Conservation (phyloP, 768 basidiomycete species). For the Lyophyllum semitale region DNA sequence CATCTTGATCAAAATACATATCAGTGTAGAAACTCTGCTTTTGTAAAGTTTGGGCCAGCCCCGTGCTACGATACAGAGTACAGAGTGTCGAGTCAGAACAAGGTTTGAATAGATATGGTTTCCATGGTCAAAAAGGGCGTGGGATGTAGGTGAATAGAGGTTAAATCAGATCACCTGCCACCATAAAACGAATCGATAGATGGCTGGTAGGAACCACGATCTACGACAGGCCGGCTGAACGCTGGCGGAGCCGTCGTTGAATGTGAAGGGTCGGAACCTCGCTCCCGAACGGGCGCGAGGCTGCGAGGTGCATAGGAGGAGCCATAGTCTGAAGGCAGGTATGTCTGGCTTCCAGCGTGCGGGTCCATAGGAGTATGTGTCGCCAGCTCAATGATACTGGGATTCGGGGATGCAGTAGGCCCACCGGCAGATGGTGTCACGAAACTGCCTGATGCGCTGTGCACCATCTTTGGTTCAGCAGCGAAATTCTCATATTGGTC, state of each 20-base stretch:
- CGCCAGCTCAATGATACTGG: slow-evolving; percentile 24
- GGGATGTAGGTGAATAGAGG: background rate
- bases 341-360: slow-evolving; percentile 8
- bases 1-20: too few relatives aligned
- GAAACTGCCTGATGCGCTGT: slow-evolving; percentile 9
- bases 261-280: background rate
- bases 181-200: slow-evolving; percentile 47
- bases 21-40: too few relatives aligned
- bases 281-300: slow-evolving; percentile 14
- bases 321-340: background rate
- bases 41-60: background rate
- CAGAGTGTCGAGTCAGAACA: background rate
- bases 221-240: slow-evolving; percentile 1
- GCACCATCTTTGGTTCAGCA: slow-evolving; percentile 7
- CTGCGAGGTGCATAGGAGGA: slow-evolving; percentile 8
- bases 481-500: slow-evolving; percentile 27
- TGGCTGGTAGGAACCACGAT: slow-evolving; percentile 29
- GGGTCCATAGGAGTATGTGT: slow-evolving; percentile 29
- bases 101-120: background rate
- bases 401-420: slow-evolving; percentile 23
- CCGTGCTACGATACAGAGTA: background rate
- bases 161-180: slow-evolving; percentile 8
- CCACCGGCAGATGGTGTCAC: slow-evolving; percentile 5
- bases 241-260: background rate
- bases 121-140: background rate